Evolutionary conservation across 2,329 filamentous ascomycete species (phyloP).

Genomic region (Achaetomium macrosporum): DNA sequence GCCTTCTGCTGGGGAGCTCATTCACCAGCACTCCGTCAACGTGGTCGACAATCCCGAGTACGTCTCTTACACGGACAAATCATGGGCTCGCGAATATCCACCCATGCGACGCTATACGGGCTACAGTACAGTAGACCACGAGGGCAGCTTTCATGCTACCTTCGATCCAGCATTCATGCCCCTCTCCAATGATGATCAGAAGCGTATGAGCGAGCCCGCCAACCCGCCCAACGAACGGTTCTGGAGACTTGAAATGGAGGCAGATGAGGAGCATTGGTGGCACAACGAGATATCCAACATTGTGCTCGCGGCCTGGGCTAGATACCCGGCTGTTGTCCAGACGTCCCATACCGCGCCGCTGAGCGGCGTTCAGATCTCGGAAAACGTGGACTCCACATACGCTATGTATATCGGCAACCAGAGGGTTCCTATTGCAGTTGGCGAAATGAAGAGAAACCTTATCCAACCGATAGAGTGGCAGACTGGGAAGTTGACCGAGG

Average conservation of each 20-base stretch:
- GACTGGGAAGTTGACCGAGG: not conserved
- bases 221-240: not conserved
- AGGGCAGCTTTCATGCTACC: not conserved
- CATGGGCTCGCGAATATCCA: not conserved
- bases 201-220: not conserved
- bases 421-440: constrained; percentile 1
- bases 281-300: constrained; percentile 2
- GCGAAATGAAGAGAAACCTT: constrained; percentile 11
- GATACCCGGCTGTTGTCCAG: constrained; percentile 8
- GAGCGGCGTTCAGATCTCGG: not conserved
- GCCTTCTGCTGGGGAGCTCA: too few relatives aligned
- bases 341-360: constrained; percentile 9
- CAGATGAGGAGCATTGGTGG: constrained; percentile 21
- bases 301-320: constrained; percentile 10
- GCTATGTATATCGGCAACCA: not conserved
- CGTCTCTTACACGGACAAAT: not conserved
- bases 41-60: not conserved
- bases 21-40: not conserved
- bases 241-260: not conserved
- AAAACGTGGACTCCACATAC: constrained; percentile 10
- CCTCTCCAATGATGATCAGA: not conserved
- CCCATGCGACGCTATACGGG: not conserved
- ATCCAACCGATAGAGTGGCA: not conserved
- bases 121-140: not conserved
- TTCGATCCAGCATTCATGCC: not conserved